These are phyloP conservation scores for Aspergillus oerlinghausenensis DNA, from an alignment of 2,329 filamentous ascomycete species.

Conservation along the genomic window DNA sequence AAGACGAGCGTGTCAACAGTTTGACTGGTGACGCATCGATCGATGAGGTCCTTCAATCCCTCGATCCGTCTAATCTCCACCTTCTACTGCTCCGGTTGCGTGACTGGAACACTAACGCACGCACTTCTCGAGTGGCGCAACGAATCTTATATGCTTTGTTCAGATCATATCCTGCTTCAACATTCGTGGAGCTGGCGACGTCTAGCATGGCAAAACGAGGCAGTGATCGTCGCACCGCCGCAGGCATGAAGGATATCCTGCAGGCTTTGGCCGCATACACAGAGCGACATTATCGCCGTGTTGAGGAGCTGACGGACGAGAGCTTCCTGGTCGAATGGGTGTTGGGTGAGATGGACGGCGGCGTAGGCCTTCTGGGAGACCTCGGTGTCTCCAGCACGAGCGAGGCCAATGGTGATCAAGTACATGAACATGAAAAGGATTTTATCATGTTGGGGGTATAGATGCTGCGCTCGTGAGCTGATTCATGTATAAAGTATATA, in stretches of 20 bases:
- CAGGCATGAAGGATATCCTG: constrained; percentile 75
- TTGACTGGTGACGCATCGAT: constrained; percentile 54
- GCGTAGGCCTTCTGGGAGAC: constrained; percentile 42
- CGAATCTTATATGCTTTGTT: constrained; percentile 76
- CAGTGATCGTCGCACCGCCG: constrained; percentile 36
- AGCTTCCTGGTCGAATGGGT: constrained; percentile 94
- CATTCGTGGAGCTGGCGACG: constrained; percentile 64
- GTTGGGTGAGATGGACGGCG: constrained; percentile 81
- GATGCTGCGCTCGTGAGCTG: background rate
- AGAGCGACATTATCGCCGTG: constrained; percentile 82
- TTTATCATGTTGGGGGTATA: constrained; percentile 37
- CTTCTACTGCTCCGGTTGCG: constrained; percentile 73
- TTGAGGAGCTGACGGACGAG: constrained; percentile 88
- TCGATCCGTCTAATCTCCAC: constrained; percentile 83
- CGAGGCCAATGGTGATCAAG: constrained; percentile 17
- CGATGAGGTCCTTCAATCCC: constrained; percentile 72
- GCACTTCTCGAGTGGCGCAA: constrained; percentile 80
- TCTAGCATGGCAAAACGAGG: constrained; percentile 25
- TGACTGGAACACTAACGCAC: constrained; percentile 97
- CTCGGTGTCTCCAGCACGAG: constrained; percentile 19
- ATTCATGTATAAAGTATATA: constrained; percentile 4
- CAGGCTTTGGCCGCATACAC: constrained; percentile 88
- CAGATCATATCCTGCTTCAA: constrained; percentile 71
- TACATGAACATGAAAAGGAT: constrained; percentile 32
- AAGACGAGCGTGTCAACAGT: constrained; percentile 25